phyloP scores from a whole-genome alignment of 1,139 yeast genomes.

The Candida sp. region DNA sequence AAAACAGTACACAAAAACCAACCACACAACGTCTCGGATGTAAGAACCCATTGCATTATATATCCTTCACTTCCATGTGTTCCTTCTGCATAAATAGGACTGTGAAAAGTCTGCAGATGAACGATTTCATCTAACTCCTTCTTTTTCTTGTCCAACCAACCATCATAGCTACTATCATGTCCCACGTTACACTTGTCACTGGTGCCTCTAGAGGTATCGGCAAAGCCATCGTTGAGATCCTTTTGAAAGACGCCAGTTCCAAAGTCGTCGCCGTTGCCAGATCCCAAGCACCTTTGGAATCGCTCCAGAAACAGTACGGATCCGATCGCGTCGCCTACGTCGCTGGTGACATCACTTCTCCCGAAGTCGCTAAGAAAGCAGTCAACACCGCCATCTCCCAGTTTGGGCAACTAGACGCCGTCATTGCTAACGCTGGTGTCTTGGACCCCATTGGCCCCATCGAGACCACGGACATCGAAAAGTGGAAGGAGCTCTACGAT shows the following conservation, averaged over 20 bases:
- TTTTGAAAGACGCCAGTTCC: conserved; percentile 44
- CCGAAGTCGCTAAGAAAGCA: conserved; percentile 36
- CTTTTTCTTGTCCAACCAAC: neutral
- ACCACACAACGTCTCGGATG: no score
- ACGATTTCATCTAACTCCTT: neutral
- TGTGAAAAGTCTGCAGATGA: neutral
- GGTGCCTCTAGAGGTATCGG: conserved; percentile 85
- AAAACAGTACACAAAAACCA: no score
- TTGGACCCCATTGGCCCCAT: conserved; percentile 77
- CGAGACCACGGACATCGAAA: conserved; percentile 48
- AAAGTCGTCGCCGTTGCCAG: conserved; percentile 79
- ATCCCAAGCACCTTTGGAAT: conserved; percentile 48
- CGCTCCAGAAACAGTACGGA: conserved; percentile 49
- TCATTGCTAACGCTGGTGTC: conserved; percentile 89
- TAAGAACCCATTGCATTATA: no score
- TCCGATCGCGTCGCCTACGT: conserved; percentile 54
- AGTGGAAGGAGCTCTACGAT: conserved; percentile 72
- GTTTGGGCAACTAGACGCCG: conserved; percentile 68
- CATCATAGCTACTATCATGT: neutral
- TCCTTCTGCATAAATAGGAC: no score
- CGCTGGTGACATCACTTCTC: conserved; percentile 70
- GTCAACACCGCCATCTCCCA: conserved; percentile 50
- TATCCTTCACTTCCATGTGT: no score
- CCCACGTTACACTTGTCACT: conserved; percentile 47
- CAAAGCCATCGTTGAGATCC: conserved; percentile 60